These are phyloP conservation scores for Skeletonema tropicum DNA, from an alignment of 108 stramenopile genomes.

Conservation along the genomic window DNA sequence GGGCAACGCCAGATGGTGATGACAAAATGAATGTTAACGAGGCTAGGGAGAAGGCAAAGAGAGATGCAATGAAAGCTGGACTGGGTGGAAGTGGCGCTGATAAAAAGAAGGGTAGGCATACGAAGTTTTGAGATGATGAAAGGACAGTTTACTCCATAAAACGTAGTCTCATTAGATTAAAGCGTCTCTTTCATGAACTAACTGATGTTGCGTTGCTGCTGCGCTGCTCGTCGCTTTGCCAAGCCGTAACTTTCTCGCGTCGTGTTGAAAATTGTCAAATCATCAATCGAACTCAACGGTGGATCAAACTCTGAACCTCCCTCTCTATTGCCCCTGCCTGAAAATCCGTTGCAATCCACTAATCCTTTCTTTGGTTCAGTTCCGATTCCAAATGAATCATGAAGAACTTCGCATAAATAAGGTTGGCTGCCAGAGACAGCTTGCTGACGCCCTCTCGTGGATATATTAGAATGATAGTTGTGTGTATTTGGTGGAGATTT, in stretches of 20 bases:
- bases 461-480: not conserved
- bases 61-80: constrained; percentile 57
- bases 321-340: constrained; percentile 30
- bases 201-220: not conserved
- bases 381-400: constrained; percentile 54
- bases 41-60: constrained; percentile 77
- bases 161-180: not conserved
- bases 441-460: constrained; percentile 34
- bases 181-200: not conserved
- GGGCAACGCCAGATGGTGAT: constrained; percentile 79
- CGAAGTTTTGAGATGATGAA: constrained; percentile 20
- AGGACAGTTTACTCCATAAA: not conserved
- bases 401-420: constrained; percentile 53
- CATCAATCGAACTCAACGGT: constrained; percentile 19
- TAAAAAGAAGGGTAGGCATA: constrained; percentile 34
- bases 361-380: constrained; percentile 27
- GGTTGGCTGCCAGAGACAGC: constrained; percentile 38
- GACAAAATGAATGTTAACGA: constrained; percentile 55
- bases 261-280: constrained; percentile 45
- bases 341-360: constrained; percentile 42
- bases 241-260: constrained; percentile 40
- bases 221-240: constrained; percentile 33
- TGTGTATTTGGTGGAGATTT: not conserved
- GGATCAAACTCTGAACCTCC: constrained; percentile 46
- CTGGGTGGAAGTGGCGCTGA: constrained; percentile 9